Conservation (phyloP, 441 rosid species). For the Eruca vesicaria region DNA sequence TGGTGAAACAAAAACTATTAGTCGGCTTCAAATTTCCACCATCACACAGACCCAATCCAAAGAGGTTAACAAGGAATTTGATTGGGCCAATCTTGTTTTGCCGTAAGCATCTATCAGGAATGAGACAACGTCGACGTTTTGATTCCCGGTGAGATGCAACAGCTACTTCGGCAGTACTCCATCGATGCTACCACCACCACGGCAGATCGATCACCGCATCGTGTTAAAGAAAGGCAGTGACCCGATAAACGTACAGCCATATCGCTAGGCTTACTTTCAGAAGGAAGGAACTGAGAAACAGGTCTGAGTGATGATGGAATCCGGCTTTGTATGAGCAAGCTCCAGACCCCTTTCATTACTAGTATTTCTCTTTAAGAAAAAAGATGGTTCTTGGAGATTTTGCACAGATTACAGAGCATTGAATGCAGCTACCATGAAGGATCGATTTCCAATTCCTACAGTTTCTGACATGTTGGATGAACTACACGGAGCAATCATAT, state of each 20-base stretch:
- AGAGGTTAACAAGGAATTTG: background rate
- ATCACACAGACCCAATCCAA: background rate
- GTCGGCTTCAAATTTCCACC: background rate
- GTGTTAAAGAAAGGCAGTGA: background rate
- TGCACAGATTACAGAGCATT: background rate
- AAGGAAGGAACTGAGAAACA: background rate
- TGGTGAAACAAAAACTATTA: background rate
- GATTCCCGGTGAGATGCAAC: background rate
- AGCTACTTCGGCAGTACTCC: background rate
- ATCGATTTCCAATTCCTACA: background rate
- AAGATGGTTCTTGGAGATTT: background rate
- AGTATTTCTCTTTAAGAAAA: background rate
- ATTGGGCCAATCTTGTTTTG: background rate
- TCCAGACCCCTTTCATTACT: background rate
- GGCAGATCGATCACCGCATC: background rate
- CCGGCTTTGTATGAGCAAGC: background rate
- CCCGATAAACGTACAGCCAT: background rate
- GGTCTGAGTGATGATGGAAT: accelerated
- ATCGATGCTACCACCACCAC: background rate
- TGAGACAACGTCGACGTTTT: background rate
- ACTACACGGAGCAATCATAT: background rate
- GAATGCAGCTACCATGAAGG: background rate
- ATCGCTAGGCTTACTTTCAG: background rate
- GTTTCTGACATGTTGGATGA: background rate
- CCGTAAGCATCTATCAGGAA: background rate